phyloP scores from a whole-genome alignment of 805 yeast genomes.

The Saccharomycopsis sp. region DNA sequence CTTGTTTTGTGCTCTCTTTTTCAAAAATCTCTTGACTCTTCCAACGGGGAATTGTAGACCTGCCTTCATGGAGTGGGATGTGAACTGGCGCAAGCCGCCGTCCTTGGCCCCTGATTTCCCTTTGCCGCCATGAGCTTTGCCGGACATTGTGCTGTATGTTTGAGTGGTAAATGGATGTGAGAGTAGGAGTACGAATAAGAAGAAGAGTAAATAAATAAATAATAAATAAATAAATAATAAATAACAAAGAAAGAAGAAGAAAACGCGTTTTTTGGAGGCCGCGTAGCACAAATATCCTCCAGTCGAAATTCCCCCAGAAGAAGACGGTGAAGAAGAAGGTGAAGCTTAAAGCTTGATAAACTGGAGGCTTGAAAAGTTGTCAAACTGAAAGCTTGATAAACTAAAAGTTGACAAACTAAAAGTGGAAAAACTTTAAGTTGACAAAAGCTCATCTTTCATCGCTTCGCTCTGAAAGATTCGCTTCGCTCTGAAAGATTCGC shows the following conservation, averaged over 20 bases:
- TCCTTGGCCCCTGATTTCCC: constrained; percentile 86
- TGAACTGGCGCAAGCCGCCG: constrained; percentile 32
- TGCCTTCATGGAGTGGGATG: constrained; percentile 83
- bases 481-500: too few species aligned
- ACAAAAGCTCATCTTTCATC: too few species aligned
- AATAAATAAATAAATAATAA: constrained; percentile 8
- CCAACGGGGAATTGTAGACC: constrained; percentile 98
- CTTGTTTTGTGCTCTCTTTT: constrained; percentile 79
- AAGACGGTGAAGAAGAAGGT: too few species aligned
- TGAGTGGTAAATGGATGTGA: background rate
- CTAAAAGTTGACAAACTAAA: too few species aligned
- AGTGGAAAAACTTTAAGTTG: too few species aligned
- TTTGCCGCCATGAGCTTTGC: constrained; percentile 95
- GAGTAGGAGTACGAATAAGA: constrained; percentile 4
- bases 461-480: too few species aligned
- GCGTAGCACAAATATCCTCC: too few species aligned
- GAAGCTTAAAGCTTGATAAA: too few species aligned
- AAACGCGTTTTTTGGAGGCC: too few species aligned
- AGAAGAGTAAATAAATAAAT: constrained; percentile 8
- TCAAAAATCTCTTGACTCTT: constrained; percentile 93
- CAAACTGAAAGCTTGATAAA: too few species aligned
- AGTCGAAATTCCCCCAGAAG: too few species aligned
- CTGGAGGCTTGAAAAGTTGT: too few species aligned
- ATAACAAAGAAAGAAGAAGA: background rate
- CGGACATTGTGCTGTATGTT: constrained; percentile 52